Base-by-base conservation (phyloP, 1,284 basidiomycete genomes). In the Puccinia hordei region DNA sequence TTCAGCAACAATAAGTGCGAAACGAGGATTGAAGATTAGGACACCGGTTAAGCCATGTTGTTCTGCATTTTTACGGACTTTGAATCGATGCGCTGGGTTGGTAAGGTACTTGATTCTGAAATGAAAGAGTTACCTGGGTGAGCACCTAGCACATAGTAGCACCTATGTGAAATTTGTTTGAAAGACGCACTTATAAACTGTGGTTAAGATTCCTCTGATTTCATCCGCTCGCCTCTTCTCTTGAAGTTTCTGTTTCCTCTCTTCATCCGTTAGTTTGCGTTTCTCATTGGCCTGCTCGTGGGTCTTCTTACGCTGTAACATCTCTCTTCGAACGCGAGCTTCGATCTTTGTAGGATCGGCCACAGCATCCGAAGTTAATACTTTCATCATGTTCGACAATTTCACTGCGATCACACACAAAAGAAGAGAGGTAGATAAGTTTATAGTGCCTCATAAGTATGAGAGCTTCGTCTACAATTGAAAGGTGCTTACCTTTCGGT, bases 301-400 rank as follows among this genome's bases (percentile, higher is more conserved):
- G 35, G 88, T 89, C 83, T 94, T 91, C 83, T 92, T 92, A 78
- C 97, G 89, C 87, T 92, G 92, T 0, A 93, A 92, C 46, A 99
- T 95, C 86, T 99, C 96, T 68, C 93, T 89, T 55, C 94, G 89
- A 8, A 99, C 95, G 66, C 93, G 90, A 5, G 95, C 95, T 86
- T 99, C 97, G 17, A 99, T 93, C 82, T 95, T 92, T 1, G 97
- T 99, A 0, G 97, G 75, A 85, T 99, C 97, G 88, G 95, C 93
- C 15, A 98, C 92, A 0, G 95, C 95, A 85, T 98, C 95, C 13
- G 93, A 93, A 0, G 96, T 97, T 55, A 99, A 88, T 17, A 99
- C 97, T 85, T 95, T 95, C 95, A 99, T 98, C 85, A 99, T 87
- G 86, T 99, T 99, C 63, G 93, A 90, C 80, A 99, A 88, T 72